Evolutionary conservation across 192 early-diverging fungal species (phyloP).

Genomic region (Coemansia asiatica): DNA sequence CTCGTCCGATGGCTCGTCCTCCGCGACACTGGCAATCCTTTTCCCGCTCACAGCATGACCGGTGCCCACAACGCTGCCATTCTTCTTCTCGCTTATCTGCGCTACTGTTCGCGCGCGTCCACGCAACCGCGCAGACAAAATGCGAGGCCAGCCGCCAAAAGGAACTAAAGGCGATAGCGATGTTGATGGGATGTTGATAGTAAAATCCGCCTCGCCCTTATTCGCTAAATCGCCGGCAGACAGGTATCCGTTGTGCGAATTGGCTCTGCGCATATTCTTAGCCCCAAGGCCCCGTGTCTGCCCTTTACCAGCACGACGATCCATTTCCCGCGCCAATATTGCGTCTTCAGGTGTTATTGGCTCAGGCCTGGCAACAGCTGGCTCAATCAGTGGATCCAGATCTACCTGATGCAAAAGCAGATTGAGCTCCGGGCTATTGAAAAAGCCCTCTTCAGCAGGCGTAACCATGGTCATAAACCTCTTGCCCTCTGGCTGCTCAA

Average conservation of each 20-base stretch:
- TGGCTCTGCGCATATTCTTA: not conserved
- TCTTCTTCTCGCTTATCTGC: conserved; percentile 4
- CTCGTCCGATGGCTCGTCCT: not conserved
- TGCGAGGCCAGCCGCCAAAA: not conserved
- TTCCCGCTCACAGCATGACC: too few relatives aligned
- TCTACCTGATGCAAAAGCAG: conserved; percentile 35
- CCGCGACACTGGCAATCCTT: not conserved
- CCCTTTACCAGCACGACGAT: conserved; percentile 12
- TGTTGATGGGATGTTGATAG: conserved; percentile 46
- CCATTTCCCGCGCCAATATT: not conserved
- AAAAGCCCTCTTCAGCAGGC: conserved; percentile 27
- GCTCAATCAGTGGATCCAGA: conserved; percentile 1
- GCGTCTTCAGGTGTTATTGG: conserved; percentile 10
- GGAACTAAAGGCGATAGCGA: conserved; percentile 45
- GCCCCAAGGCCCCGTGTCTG: not conserved
- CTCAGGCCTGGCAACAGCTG: not conserved
- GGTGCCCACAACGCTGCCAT: not conserved
- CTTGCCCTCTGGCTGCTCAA: not conserved
- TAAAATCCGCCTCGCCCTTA: conserved; percentile 29
- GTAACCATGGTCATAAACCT: not conserved
- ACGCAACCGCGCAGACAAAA: conserved; percentile 5
- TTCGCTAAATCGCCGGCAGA: not conserved
- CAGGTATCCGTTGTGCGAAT: not conserved
- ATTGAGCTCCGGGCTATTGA: conserved; percentile 34
- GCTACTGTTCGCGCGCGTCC: conserved; percentile 19